These are phyloP conservation scores for Catenaria anguillulae DNA, from an alignment of 371 early-diverging fungal genomes.

Conservation along the genomic window DNA sequence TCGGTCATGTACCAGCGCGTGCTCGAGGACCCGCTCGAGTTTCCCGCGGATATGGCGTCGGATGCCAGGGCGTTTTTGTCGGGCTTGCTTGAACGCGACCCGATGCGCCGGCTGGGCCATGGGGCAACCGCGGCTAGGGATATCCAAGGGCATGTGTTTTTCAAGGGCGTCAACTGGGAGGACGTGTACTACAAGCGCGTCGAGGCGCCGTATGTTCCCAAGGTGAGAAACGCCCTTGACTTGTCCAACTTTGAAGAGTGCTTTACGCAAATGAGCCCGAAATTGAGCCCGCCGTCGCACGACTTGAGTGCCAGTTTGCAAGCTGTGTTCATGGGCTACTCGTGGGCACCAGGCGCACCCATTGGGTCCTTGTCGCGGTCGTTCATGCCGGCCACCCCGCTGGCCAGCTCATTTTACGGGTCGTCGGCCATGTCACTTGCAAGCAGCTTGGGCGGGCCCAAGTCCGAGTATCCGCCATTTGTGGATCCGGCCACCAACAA, in stretches of 20 bases:
- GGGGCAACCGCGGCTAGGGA: conserved; percentile 36
- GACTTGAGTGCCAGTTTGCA: conserved; percentile 4
- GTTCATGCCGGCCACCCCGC: neutral
- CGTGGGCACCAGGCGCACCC: neutral
- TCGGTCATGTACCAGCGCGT: conserved; percentile 67
- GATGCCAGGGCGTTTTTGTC: conserved; percentile 39
- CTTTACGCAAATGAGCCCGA: conserved; percentile 41
- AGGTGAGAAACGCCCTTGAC: conserved; percentile 22
- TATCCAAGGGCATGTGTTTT: conserved; percentile 55
- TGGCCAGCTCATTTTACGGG: neutral
- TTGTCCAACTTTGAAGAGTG: conserved; percentile 49
- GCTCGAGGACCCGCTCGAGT: conserved; percentile 53
- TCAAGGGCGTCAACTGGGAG: conserved; percentile 51
- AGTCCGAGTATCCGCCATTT: too few species aligned
- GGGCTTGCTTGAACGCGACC: conserved; percentile 54
- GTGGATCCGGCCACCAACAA: too few species aligned
- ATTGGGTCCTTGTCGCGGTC: neutral
- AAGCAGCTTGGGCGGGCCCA: too few species aligned
- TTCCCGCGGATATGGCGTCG: conserved; percentile 45
- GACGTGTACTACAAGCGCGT: conserved; percentile 37
- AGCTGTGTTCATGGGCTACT: conserved; percentile 6
- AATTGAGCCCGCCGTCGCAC: conserved; percentile 13
- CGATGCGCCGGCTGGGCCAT: conserved; percentile 42
- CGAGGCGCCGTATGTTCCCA: conserved; percentile 38
- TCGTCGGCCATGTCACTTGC: neutral